These are phyloP conservation scores for Bocquillonia castaneifolia DNA, from an alignment of 441 rosid species.

Conservation along the genomic window DNA sequence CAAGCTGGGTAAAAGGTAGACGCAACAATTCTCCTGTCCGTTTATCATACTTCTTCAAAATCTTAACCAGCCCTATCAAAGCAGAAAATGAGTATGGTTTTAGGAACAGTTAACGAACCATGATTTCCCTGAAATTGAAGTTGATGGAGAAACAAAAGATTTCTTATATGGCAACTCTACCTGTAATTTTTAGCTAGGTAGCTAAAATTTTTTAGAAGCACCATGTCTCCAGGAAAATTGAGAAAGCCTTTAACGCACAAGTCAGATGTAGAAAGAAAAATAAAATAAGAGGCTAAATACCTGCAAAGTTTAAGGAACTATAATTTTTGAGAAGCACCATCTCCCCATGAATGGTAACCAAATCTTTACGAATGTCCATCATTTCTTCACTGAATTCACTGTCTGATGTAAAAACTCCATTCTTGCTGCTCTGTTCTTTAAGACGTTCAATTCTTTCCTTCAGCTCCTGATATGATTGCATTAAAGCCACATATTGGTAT, in stretches of 20 bases:
- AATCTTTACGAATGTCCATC: conserved; percentile 91
- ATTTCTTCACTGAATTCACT: conserved; percentile 82
- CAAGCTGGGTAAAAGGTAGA: conserved; percentile 74
- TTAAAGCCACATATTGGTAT: neutral
- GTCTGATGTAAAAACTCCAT: conserved; percentile 54
- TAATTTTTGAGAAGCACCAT: conserved; percentile 95
- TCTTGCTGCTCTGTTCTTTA: conserved; percentile 47
- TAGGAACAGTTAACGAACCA: conserved; percentile 18
- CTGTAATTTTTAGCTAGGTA: conserved; percentile 11
- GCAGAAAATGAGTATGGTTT: conserved; percentile 20
- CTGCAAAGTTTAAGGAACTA: conserved; percentile 91
- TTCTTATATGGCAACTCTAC: neutral
- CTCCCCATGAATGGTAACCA: conserved; percentile 88
- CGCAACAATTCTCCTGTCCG: conserved; percentile 77
- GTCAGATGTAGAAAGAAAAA: conserved; percentile 6
- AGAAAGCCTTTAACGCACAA: conserved; percentile 9
- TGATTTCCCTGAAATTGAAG: neutral
- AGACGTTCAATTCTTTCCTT: conserved; percentile 70
- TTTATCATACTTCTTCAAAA: conserved; percentile 85
- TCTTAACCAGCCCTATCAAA: conserved; percentile 66
- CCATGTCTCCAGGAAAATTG: conserved; percentile 15
- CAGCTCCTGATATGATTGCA: conserved; percentile 49
- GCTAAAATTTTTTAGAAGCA: conserved; percentile 14
- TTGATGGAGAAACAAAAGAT: neutral
- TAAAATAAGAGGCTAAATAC: conserved; percentile 26